These are phyloP conservation scores for Penicillium paradoxum DNA, from an alignment of 495 filamentous ascomycete species.

Conservation along the genomic window DNA sequence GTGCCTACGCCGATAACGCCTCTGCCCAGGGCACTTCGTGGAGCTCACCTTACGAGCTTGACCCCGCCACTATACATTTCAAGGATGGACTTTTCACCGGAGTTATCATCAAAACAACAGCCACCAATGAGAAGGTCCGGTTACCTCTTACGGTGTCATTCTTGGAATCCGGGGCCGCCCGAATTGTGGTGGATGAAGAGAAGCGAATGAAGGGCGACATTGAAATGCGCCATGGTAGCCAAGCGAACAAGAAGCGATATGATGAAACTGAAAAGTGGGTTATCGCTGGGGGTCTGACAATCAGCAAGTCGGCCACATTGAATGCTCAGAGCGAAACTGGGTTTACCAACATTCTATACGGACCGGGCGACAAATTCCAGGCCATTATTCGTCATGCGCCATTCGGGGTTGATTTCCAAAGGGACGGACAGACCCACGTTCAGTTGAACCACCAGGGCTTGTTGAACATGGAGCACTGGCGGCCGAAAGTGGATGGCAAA, in stretches of 20 bases:
- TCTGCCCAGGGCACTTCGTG: constrained; percentile 58
- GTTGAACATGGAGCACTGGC: constrained; percentile 93
- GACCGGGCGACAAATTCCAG: constrained; percentile 67
- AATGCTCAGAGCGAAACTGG: constrained; percentile 52
- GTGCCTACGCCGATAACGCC: constrained; percentile 77
- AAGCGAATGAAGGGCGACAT: constrained; percentile 84
- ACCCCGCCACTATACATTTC: constrained; percentile 64
- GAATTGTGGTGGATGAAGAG: constrained; percentile 87
- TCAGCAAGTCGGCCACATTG: constrained; percentile 62
- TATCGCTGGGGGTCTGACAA: constrained; percentile 70
- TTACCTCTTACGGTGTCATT: constrained; percentile 84
- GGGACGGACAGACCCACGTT: constrained; percentile 76
- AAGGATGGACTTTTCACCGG: constrained; percentile 76
- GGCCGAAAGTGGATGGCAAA: constrained; percentile 72
- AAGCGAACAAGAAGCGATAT: constrained; percentile 84
- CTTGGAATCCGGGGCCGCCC: constrained; percentile 78
- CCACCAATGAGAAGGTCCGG: constrained; percentile 59
- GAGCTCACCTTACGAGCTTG: constrained; percentile 77
- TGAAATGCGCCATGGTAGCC: constrained; percentile 76
- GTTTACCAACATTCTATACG: constrained; percentile 74
- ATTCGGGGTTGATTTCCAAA: constrained; percentile 78
- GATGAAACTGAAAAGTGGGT: constrained; percentile 86
- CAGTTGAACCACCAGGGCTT: constrained; percentile 82
- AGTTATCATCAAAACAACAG: constrained; percentile 69
- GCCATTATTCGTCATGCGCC: constrained; percentile 77